A percentile compares a stretch with the other conserved stretches of the same genome.
Conservation (phyloP, 768 basidiomycete species). For the Coprinellus aureogranulatus region DNA sequence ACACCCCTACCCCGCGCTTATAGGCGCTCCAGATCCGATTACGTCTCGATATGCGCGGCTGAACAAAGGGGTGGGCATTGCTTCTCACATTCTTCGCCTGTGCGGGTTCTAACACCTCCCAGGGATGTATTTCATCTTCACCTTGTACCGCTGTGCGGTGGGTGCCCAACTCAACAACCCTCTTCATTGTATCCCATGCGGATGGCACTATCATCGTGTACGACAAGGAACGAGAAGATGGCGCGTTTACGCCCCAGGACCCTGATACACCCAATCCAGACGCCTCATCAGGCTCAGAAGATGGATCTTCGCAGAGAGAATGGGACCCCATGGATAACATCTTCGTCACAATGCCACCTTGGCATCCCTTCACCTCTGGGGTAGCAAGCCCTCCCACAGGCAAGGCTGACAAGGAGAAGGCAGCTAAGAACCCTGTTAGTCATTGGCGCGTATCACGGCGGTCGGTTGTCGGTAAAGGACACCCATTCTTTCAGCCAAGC, state of each 20-base stretch:
- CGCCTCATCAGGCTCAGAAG: slow-evolving; percentile 23
- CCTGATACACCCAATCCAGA: slow-evolving; percentile 38
- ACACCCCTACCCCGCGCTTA: slow-evolving; percentile 6
- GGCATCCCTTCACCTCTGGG: slow-evolving; percentile 66
- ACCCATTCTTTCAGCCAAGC: not conserved
- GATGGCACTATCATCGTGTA: slow-evolving; percentile 89
- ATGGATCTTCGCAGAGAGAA: slow-evolving; percentile 39
- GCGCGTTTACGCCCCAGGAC: slow-evolving; percentile 62
- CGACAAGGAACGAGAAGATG: slow-evolving; percentile 89
- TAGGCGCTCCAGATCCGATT: slow-evolving; percentile 60
- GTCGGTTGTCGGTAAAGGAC: slow-evolving; percentile 65
- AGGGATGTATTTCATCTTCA: slow-evolving; percentile 78
- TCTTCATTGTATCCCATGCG: slow-evolving; percentile 84
- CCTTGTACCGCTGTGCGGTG: slow-evolving; percentile 88
- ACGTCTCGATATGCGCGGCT: slow-evolving; percentile 79
- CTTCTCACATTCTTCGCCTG: too few species aligned
- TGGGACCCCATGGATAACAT: slow-evolving; percentile 81
- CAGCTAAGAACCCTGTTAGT: slow-evolving; percentile 82
- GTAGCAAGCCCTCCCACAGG: slow-evolving; percentile 31
- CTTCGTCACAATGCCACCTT: slow-evolving; percentile 80
- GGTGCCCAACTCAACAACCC: slow-evolving; percentile 76
- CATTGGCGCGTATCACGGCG: slow-evolving; percentile 82
- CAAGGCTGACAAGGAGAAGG: slow-evolving; percentile 58
- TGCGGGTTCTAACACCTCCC: too few species aligned
- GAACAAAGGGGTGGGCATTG: slow-evolving; percentile 68